Base-by-base conservation (phyloP, 768 basidiomycete genomes). In the Suillus decipiens region DNA sequence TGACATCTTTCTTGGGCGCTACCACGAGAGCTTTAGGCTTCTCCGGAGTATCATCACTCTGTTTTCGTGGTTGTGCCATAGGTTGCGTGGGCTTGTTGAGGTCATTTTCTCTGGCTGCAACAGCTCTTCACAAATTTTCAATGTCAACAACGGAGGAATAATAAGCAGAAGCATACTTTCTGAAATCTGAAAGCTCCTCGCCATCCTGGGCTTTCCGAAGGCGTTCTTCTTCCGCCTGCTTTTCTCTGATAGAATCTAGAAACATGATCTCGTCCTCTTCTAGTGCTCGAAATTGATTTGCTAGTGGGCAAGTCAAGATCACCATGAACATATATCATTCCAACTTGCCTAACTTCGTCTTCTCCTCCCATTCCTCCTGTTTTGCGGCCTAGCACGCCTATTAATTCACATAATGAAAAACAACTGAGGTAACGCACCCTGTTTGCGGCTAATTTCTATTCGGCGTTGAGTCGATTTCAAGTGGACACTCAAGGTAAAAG, bases 311-410 rank as follows among this genome's bases (percentile, higher is more conserved):
- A 37, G 51, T 68, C 33, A 54, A 51, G 68, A 65, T 45, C 47
- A 42, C 55, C 55, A 50, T n/a, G 36, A 28, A 51, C 36, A 45
- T 53, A 43, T 31, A 53, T 28, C 45, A 33, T 19, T n/a, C 64
- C 71, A 31, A 48, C 55, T 68, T 65, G 77, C 76, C 82, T 76
- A 95, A 84, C 73, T 93, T 93, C 64, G 86, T 92, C 73, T 90
- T 90, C 74, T 93, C 90, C 72, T 95, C 93, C 90, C 92, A 95
- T 85, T 95, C 91, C 74, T 95, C 93, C 77, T 95, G 92, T 75
- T 94, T 93, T 67, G 91, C 92, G 70, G 88, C 86, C 91, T 93
- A 67, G 22, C 8, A 63, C 60, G 60, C 67, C 65, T 72, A 70
- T 57, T 31, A 57, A 41, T 41, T 28, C 17, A 28, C 11, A 10